Evolutionary conservation across 306 rosid genomes (phyloP), one percentile per base, ranked within the genome.

Genomic region (Medicago ruthenica): DNA sequence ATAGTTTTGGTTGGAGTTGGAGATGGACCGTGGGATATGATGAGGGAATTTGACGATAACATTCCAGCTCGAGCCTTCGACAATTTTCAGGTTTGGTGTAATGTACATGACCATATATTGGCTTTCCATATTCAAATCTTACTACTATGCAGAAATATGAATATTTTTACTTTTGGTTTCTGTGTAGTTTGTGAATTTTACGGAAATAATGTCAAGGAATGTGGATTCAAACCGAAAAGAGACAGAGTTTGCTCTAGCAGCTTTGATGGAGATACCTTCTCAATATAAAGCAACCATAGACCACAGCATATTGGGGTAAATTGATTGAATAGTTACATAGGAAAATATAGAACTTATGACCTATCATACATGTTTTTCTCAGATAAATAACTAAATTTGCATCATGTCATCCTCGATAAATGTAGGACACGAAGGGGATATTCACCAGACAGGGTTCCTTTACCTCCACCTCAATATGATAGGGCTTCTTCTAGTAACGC

Each of bases 11-110:
- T 93, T 24, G 98, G 98, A 48, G 95, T 93, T 3, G 98, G 98
- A 85, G 98, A 93, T 84, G 98, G 97, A 65, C 98, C 98, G 14
- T 93, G 97, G 97, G 98, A 93, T 74, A 83, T 78, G 89, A 93
- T 93, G 98, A 89, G 78, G 82, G 92, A 89, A 71, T 93, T 93
- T 50, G 97, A 93, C 16, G 97, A 93, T 63, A 93, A 91, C 82
- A 88, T 93, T 62, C 97, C 98, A 55, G 87, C 92, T 59, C 85
- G 98, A 18, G 88, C 86, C 71, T 93, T 91, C 41, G 98, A 93
- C 81, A 91, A 93, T 79, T 93, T 91, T 71, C 97, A 93, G 93
- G 98, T 93, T 34, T 73, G 22, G 50, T 79, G 17, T 24, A 37
- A 81, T 36, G 57, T 67, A 82, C 77, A 59, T 50, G 20, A 37